phyloP scores from a whole-genome alignment of 2,329 filamentous ascomycete species.

The Diaporthe citriasiana region DNA sequence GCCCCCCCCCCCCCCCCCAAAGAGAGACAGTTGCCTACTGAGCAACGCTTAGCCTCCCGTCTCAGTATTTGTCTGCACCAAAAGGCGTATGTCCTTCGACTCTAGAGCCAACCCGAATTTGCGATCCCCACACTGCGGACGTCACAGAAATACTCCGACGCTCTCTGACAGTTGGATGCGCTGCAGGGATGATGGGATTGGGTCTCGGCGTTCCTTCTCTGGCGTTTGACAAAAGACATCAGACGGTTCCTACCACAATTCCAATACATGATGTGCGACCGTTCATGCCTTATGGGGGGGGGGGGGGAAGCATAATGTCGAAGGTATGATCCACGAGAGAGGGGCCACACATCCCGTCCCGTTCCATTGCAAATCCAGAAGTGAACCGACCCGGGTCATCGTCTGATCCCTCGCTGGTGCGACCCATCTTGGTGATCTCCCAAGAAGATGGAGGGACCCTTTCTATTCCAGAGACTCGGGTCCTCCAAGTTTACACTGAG shows the following conservation, averaged over 20 bases:
- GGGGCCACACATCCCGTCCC: not conserved
- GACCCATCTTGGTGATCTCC: constrained; percentile 27
- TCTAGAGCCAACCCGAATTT: constrained; percentile 8
- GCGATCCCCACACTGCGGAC: constrained; percentile 24
- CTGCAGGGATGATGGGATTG: constrained; percentile 15
- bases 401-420: constrained; percentile 18
- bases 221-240: constrained; percentile 28
- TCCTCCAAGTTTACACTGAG: not conserved
- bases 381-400: constrained; percentile 18
- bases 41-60: not conserved
- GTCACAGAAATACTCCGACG: constrained; percentile 27
- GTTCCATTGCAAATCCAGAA: constrained; percentile 4
- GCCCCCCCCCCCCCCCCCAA: not conserved
- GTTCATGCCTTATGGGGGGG: constrained; percentile 22
- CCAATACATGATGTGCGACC: constrained; percentile 41
- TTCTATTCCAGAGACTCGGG: constrained; percentile 21
- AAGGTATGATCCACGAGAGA: constrained; percentile 1
- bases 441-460: constrained; percentile 7
- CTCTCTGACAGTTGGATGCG: constrained; percentile 29
- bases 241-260: constrained; percentile 20
- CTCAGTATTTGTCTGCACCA: constrained; percentile 16
- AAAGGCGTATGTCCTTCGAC: not conserved
- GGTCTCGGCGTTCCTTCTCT: not conserved
- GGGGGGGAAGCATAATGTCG: not conserved
- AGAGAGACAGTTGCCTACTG: no score